Evolutionary conservation across 345 rosid genomes (phyloP), one percentile per base, ranked within the genome.

Genomic region (Eucalyptus coolabah): DNA sequence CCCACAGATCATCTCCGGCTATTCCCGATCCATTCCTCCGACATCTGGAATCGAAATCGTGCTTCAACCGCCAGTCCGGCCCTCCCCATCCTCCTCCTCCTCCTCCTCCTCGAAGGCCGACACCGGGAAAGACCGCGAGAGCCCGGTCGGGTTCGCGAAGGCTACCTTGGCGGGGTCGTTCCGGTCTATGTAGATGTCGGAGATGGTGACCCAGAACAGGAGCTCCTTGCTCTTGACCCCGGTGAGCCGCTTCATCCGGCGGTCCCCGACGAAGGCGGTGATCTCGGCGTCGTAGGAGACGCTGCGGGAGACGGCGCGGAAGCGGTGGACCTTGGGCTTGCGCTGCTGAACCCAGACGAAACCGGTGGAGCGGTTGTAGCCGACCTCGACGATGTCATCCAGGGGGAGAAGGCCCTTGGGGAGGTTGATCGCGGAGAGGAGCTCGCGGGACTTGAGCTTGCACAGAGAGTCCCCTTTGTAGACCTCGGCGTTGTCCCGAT

Each of bases 401-500:
- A 90, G 53, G 11, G 91, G 94, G 28, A 93, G 37, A 88, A 92
- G 83, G 87, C 93, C 94, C 51, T 83, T 92, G 85, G 95, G 93
- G 63, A 92, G 91, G 87, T 85, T 88, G 26, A 86, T 32, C 47
- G 65, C 89, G 49, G 88, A 60, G 30, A 93, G 92, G 69, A 92
- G 49, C 72, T 93, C 81, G 5, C 40, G 34, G 37, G 89, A 69
- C 89, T 93, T 94, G 82, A 88, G 86, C 90, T 91, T 87, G 94
- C 93, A 91, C 30, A 91, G 65, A 24, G 91, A 90, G 89, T 91
- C 93, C 11, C 92, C 93, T 8, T 65, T 37, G 93, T 92, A 91
- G 60, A 91, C 87, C 90, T 92, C 92, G 14, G 94, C 93, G 65
- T 89, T 88, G 15, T 86, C 91, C 87, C 86, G 87, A 87, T 90